These are phyloP conservation scores for Chaetomium sp. DNA, from an alignment of 2,329 filamentous ascomycete species.

Conservation along the genomic window DNA sequence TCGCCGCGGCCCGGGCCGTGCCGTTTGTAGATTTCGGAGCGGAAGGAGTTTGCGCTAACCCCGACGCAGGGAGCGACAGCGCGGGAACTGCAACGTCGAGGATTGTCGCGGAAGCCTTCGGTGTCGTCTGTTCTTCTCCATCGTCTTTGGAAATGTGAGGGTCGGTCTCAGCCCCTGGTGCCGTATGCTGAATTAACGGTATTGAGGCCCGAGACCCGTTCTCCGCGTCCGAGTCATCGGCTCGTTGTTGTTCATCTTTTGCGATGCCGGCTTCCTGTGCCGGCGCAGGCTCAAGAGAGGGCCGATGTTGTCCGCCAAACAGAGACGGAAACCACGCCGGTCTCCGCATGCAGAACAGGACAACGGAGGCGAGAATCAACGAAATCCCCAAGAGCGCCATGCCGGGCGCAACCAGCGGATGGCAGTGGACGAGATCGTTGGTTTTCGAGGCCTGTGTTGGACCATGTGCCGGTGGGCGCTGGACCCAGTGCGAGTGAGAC, in stretches of 20 bases:
- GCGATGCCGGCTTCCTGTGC: background rate
- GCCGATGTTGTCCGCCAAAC: constrained; percentile 24
- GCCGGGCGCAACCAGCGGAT: constrained; percentile 13
- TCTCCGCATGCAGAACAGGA: constrained; percentile 50
- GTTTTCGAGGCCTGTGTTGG: constrained; percentile 7
- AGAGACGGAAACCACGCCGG: constrained; percentile 43
- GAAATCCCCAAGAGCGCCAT: constrained; percentile 57
- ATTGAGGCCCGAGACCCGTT: constrained; percentile 3
- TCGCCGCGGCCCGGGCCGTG: background rate
- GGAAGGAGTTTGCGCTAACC: background rate
- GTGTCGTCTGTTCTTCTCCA: constrained; percentile 38
- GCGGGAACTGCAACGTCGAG: constrained; percentile 35
- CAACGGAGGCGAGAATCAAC: constrained; percentile 54
- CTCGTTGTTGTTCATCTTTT: background rate
- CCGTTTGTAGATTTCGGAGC: background rate
- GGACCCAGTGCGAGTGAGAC: background rate
- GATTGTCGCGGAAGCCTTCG: constrained; percentile 38
- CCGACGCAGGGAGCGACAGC: constrained; percentile 37
- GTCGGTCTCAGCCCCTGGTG: constrained; percentile 9
- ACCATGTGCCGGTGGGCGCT: constrained; percentile 1
- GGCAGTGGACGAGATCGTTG: constrained; percentile 16
- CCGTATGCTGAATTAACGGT: constrained; percentile 14
- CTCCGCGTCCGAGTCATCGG: background rate
- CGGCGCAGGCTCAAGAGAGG: constrained; percentile 11
- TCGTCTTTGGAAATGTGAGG: constrained; percentile 22